Conservation (phyloP, 73 alveolate genomes). For the Paramecium tetraurelia region DNA sequence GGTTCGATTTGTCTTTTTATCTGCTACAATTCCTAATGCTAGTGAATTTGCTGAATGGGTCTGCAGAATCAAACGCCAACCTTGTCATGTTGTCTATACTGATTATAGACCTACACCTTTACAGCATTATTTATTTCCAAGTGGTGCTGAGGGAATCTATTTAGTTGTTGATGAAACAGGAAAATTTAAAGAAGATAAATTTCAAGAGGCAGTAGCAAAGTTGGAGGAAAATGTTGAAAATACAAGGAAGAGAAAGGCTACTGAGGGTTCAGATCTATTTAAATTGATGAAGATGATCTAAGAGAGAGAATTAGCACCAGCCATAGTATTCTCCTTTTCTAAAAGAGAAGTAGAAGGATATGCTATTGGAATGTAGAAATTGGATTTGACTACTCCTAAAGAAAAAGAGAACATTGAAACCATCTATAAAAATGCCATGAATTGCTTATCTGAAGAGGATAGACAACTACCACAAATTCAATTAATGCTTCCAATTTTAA, state of each 20-base stretch:
- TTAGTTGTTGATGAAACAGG: conserved; percentile 97
- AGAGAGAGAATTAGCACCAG: conserved; percentile 85
- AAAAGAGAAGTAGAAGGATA: conserved; percentile 98
- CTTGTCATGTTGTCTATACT: conserved; percentile 99
- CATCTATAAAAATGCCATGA: conserved; percentile 96
- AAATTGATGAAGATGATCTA: conserved; percentile 77
- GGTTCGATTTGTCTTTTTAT: conserved; percentile 92
- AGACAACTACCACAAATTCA: conserved; percentile 89
- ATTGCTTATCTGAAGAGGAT: conserved; percentile 97
- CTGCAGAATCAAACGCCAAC: conserved; percentile 92
- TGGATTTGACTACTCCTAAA: conserved; percentile 89
- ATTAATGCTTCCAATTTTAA: conserved; percentile 88
- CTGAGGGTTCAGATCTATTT: conserved; percentile 82
- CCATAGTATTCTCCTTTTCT: conserved; percentile 96
- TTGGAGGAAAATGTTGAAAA: conserved; percentile 80
- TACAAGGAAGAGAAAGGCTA: conserved; percentile 67
- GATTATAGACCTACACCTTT: conserved; percentile 99
- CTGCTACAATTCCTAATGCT: conserved; percentile 99
- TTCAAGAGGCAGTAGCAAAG: conserved; percentile 91
- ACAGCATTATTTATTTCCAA: conserved; percentile 94
- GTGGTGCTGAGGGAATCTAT: conserved; percentile 96
- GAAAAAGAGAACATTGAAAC: conserved; percentile 93
- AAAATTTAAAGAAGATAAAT: conserved; percentile 95
- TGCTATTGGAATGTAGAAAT: conserved; percentile 88
- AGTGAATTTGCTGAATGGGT: conserved; percentile 99